These are phyloP conservation scores for Zygnema circumcarinatum DNA, from an alignment of 139 green algal genomes.

Conservation along the genomic window DNA sequence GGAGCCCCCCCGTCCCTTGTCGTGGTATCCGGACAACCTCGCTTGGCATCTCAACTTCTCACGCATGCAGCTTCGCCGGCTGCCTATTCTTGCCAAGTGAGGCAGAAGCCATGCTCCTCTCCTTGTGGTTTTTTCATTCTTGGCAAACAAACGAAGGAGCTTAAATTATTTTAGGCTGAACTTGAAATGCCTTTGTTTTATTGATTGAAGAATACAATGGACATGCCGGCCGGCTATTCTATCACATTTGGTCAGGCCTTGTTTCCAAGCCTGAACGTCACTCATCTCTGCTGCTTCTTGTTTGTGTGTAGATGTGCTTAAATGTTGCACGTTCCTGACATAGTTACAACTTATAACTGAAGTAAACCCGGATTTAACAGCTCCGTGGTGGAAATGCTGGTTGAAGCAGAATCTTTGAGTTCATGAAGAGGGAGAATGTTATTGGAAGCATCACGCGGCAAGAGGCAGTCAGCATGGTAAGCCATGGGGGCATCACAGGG, in stretches of 20 bases:
- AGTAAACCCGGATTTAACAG: no score
- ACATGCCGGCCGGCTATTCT: not conserved
- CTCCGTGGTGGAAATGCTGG: no score
- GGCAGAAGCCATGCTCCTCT: not conserved
- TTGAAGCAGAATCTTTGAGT: slow-evolving; percentile 72
- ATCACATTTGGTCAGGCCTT: no score
- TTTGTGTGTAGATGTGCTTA: no score
- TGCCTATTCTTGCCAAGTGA: slow-evolving; percentile 71
- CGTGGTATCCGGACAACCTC: slow-evolving; percentile 94
- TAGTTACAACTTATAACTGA: no score
- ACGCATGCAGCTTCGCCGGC: slow-evolving; percentile 85
- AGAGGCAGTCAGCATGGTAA: slow-evolving; percentile 98
- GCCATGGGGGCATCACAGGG: slow-evolving; percentile 1
- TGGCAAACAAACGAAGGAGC: not conserved
- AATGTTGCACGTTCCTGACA: no score
- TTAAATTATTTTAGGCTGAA: not conserved
- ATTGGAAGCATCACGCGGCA: slow-evolving; percentile 93
- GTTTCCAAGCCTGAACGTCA: no score
- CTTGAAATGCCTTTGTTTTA: slow-evolving; percentile 11
- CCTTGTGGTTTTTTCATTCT: not conserved
- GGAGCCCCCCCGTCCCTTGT: slow-evolving; percentile 74
- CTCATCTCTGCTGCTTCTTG: no score
- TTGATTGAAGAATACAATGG: not conserved
- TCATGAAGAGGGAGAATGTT: slow-evolving; percentile 81
- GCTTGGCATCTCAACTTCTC: slow-evolving; percentile 92